phyloP scores from a whole-genome alignment of 441 rosid species.

The Erodium texanum region DNA sequence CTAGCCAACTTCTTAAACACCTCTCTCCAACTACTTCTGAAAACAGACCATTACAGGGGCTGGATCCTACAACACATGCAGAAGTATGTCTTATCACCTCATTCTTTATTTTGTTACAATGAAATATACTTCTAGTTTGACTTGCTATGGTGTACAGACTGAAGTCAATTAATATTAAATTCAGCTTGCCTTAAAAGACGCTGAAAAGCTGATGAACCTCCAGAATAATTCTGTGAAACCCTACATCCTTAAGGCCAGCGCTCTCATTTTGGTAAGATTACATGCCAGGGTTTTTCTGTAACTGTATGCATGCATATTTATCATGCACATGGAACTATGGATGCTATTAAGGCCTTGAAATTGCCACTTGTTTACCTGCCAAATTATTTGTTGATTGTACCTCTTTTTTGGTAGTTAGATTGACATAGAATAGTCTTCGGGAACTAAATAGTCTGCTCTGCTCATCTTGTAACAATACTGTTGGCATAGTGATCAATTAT shows the following conservation, averaged over 20 bases:
- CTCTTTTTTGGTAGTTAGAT: background rate
- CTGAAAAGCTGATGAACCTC: slow-evolving; percentile 61
- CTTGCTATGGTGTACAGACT: slow-evolving; percentile 13
- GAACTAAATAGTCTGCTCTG: background rate
- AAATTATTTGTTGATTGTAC: background rate
- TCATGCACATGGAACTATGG: slow-evolving; percentile 5
- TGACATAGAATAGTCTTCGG: background rate
- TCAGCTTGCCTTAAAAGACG: slow-evolving; percentile 94
- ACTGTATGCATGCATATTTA: background rate
- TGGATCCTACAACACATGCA: slow-evolving; percentile 84
- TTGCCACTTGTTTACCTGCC: background rate
- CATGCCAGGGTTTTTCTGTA: slow-evolving; percentile 6
- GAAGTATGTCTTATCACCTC: slow-evolving; percentile 47
- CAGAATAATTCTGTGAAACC: slow-evolving; percentile 46
- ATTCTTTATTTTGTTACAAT: slow-evolving; percentile 1
- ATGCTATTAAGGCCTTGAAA: background rate
- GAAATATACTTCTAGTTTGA: slow-evolving; percentile 4
- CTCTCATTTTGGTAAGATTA: slow-evolving; percentile 67
- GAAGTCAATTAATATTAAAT: slow-evolving; percentile 17
- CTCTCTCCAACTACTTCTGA: slow-evolving; percentile 73
- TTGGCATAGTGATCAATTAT: no score
- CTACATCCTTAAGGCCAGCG: slow-evolving; percentile 50
- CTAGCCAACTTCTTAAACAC: slow-evolving; percentile 62
- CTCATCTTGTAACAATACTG: no score
- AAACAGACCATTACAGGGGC: slow-evolving; percentile 60